phyloP scores from a whole-genome alignment of 192 early-diverging fungal genomes.

The Podila epigama region DNA sequence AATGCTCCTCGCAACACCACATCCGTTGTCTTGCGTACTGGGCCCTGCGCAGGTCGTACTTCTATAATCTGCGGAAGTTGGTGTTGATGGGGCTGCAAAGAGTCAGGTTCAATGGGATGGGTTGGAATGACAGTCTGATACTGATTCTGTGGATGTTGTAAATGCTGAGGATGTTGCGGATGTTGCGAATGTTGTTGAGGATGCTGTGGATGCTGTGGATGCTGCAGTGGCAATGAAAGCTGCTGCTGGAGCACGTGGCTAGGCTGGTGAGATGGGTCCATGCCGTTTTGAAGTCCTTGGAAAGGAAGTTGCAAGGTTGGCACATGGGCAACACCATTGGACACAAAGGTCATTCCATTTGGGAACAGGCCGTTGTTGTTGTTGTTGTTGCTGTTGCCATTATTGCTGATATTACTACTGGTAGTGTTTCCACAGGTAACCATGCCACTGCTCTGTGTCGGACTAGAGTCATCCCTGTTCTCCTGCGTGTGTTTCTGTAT shows the following conservation, averaged over 20 bases:
- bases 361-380: conserved; percentile 2
- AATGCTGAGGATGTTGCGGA: background rate
- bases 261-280: background rate
- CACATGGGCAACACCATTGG: conserved; percentile 3
- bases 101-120: background rate
- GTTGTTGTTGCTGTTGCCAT: too few relatives aligned
- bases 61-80: conserved; percentile 12
- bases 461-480: background rate
- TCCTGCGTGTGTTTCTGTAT: background rate
- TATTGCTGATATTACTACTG: too few relatives aligned
- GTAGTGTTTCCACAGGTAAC: too few relatives aligned
- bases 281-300: background rate
- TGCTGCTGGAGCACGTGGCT: background rate
- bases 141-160: background rate
- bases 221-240: too few relatives aligned
- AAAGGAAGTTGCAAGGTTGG: background rate
- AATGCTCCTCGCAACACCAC: conserved; percentile 25
- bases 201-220: too few relatives aligned
- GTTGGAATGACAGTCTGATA: background rate
- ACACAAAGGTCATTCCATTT: conserved; percentile 4
- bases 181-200: background rate
- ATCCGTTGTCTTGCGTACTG: conserved; percentile 38
- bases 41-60: conserved; percentile 34
- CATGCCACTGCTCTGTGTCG: too few relatives aligned
- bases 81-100: conserved; percentile 5